Evolutionary conservation across 306 rosid genomes (phyloP), one percentile per base, ranked within the genome.

Genomic region (Alnus rubra): DNA sequence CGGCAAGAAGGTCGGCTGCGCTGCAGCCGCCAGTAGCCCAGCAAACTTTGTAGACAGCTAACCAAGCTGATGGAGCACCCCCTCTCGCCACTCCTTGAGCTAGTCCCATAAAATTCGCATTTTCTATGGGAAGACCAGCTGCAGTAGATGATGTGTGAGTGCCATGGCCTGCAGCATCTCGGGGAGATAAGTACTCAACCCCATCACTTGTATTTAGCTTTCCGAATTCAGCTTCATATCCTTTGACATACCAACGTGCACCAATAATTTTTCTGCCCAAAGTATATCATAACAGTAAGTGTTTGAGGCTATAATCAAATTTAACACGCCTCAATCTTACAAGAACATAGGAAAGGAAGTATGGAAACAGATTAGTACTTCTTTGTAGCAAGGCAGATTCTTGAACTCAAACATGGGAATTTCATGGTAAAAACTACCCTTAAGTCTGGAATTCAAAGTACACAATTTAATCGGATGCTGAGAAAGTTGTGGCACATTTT

Each of bases 91-190:
- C 35, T 71, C 94, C 94, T 44, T 52, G 72, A 52, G 92, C 89
- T 48, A 87, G 76, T 82, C 92, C 94, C 76, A 50, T 80, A 52
- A 78, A 83, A 74, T 79, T 88, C 13, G 84, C 87, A 76, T 84
- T 84, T 77, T 84, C 68, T 50, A 88, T 84, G 4, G 42, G 54
- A 55, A 28, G 78, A 1, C 95, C 95, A 5, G 88, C 87, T 74
- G 90, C 95, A 31, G 88, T 88, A 3, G 95, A 90, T 64, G 92
- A 62, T 0, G 91, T 87, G 84, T 90, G 95, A 63, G 91, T 90
- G 4, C 91, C 95, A 65, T 90, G 92, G 71, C 92, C 91, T 0
- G 75, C 16, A 60, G 88, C 86, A 64, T 90, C 95, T 73, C 92
- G 79, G 4, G 92, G 81, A 47, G 92, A 90, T 23, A 83, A 60